These are phyloP conservation scores for Chlamydomonas incerta DNA, from an alignment of 139 green algal genomes.

Conservation along the genomic window DNA sequence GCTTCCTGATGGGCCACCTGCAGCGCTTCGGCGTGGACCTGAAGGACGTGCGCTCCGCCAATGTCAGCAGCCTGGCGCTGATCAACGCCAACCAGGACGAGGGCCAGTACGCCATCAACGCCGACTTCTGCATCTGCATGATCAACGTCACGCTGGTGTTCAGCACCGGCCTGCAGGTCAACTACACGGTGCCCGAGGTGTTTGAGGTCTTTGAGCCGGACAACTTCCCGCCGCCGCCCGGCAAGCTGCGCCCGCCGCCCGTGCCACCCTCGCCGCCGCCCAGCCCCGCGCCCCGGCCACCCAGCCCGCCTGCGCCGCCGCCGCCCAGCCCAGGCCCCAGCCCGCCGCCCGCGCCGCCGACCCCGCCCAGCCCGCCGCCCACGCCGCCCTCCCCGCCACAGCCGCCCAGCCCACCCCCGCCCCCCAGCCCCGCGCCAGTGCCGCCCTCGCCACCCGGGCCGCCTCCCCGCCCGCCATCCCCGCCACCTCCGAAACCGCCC, in stretches of 20 bases:
- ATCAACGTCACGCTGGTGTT: conserved; percentile 30
- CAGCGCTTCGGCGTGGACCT: neutral
- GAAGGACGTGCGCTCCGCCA: neutral
- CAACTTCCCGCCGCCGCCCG: conserved; percentile 5
- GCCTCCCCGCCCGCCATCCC: too few species aligned
- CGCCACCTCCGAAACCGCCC: too few species aligned
- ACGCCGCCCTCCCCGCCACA: too few species aligned
- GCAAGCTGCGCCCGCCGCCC: neutral
- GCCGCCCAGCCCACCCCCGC: too few species aligned
- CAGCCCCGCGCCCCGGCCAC: too few species aligned
- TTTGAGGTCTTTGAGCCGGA: neutral
- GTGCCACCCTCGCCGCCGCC: neutral
- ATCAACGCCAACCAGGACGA: conserved; percentile 8
- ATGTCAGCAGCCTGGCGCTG: neutral
- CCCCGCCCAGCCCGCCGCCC: too few species aligned
- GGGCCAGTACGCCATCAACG: conserved; percentile 3
- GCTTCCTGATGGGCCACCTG: neutral
- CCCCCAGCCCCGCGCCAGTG: too few species aligned
- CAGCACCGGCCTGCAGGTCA: conserved; percentile 11
- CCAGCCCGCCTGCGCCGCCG: too few species aligned
- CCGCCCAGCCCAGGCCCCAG: too few species aligned
- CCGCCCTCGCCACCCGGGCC: too few species aligned
- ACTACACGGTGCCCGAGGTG: neutral
- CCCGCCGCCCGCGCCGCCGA: too few species aligned
- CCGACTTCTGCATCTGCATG: conserved; percentile 27